Conservation (phyloP, 768 basidiomycete genomes). For the Auricularia cornea region DNA sequence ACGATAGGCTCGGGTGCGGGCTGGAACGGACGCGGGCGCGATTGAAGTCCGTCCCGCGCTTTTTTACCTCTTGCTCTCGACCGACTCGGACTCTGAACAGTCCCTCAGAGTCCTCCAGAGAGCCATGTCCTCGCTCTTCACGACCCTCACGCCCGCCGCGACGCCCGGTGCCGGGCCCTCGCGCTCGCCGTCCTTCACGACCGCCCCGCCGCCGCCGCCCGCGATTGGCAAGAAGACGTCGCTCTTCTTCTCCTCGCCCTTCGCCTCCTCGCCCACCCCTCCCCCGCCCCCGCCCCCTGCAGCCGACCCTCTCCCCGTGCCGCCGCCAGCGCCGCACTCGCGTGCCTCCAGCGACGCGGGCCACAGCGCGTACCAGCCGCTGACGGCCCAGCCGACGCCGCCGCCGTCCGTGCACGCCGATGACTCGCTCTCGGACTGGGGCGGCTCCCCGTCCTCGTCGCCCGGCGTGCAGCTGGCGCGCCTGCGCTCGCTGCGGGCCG, state of each 20-base stretch:
- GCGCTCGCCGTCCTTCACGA: neutral
- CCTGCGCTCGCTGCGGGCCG: neutral
- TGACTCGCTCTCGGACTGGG: neutral
- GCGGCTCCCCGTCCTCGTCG: neutral
- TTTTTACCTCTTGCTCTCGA: neutral
- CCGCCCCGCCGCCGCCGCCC: slow-evolving; percentile 11
- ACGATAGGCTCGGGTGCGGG: neutral
- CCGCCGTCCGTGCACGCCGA: neutral
- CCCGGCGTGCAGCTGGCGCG: neutral
- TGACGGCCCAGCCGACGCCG: neutral
- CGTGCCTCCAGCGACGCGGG: neutral
- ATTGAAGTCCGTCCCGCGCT: neutral
- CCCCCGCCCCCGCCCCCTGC: slow-evolving; percentile 18
- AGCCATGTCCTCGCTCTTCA: neutral
- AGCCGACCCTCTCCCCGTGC: too few species aligned
- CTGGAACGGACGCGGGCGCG: neutral
- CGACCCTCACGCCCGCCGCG: neutral
- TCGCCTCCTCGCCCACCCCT: slow-evolving; percentile 27
- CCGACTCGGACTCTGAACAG: neutral
- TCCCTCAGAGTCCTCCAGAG: neutral
- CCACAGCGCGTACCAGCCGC: neutral
- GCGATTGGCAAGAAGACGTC: slow-evolving; percentile 33
- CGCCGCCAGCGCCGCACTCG: neutral
- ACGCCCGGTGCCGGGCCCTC: neutral
- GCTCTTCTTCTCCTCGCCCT: slow-evolving; percentile 26